Evolutionary conservation across 805 yeast species (phyloP), one percentile per base, ranked within the genome.

Genomic region (Myxozyma neglecta): DNA sequence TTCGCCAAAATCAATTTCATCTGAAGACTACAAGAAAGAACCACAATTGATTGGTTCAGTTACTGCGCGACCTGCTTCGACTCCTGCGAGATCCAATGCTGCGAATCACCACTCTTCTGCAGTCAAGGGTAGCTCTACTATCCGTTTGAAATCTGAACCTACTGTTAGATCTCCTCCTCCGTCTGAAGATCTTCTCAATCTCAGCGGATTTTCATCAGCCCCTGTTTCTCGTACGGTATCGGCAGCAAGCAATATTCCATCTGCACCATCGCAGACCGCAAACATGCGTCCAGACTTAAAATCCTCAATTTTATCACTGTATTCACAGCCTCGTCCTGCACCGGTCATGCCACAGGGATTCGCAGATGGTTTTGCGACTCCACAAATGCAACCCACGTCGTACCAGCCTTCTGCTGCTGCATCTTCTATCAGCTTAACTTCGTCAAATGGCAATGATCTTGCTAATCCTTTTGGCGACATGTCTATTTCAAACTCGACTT

Each of bases 301-400:
- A 72, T 90, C 90, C 76, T 90, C 97, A 0, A 94, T 94, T 62
- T 76, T 94, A 61, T 90, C 97, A 29, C 80, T 94, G 56, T 94
- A 94, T 73, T 75, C 80, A 29, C 84, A 96, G 1, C 82, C 89
- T 1, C 88, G 87, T 20, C 75, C 69, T 53, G 70, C 70, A n/a
- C 56, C 54, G 18, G 51, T 49, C 6, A 45, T 65, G 16, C 62
- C 70, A 14, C 47, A 59, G 34, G 56, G 64, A 20, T 37, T 49
- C 47, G 14, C 62, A 29, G 54, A 20, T 20, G 61, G 58, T 13
- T 52, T 60, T 48, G 65, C 52, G 43, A 29, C 60, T 3, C 54
- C 54, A 14, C 53, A 29, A 10, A 29, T 43, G 34, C 58, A 59
- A 48, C 60, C 44, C 42, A 45, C 18, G 44, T 59, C 47, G 16